Conservation (phyloP, 2,329 filamentous ascomycete genomes). For the Didymella glomerata region DNA sequence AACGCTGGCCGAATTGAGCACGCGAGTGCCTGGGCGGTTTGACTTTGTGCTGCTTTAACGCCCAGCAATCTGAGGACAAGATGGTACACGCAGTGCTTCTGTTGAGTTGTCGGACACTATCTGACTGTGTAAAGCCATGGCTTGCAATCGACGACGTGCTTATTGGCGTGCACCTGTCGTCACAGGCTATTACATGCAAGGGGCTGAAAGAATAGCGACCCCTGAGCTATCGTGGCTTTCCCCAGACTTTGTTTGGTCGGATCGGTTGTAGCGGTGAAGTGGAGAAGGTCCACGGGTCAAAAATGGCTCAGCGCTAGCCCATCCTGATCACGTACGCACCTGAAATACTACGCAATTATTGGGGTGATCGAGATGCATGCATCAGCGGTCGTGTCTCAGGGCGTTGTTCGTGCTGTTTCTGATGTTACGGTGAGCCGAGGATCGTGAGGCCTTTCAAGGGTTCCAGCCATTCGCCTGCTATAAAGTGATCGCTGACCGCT, state of each 20-base stretch:
- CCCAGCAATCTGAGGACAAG: slow-evolving; percentile 12
- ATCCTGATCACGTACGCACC: slow-evolving; percentile 32
- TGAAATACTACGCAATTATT: slow-evolving; percentile 35
- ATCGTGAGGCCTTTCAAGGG: slow-evolving; percentile 29
- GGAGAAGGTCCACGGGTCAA: slow-evolving; percentile 31
- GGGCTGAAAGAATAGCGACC: slow-evolving; percentile 34
- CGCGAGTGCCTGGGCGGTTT: slow-evolving; percentile 12
- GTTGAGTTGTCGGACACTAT: slow-evolving; percentile 21
- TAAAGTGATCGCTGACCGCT: slow-evolving; percentile 42
- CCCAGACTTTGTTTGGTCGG: slow-evolving; percentile 40
- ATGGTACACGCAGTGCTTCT: slow-evolving; percentile 25
- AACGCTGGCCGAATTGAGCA: slow-evolving; percentile 28
- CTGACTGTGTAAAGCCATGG: slow-evolving; percentile 7
- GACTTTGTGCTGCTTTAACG: slow-evolving; percentile 21
- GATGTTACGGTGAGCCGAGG: slow-evolving; percentile 43
- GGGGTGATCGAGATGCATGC: slow-evolving; percentile 46
- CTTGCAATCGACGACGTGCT: slow-evolving; percentile 10
- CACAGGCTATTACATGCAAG: slow-evolving; percentile 31
- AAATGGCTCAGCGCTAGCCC: slow-evolving; percentile 46
- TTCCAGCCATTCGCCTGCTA: slow-evolving; percentile 33
- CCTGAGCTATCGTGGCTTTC: slow-evolving; percentile 41
- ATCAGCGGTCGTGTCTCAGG: slow-evolving; percentile 38
- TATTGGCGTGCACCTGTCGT: slow-evolving; percentile 27
- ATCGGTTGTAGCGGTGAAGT: slow-evolving; percentile 44
- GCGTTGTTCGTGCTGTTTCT: slow-evolving; percentile 41